These are phyloP conservation scores for Halenospora varia DNA, from an alignment of 495 filamentous ascomycete genomes.

Conservation along the genomic window DNA sequence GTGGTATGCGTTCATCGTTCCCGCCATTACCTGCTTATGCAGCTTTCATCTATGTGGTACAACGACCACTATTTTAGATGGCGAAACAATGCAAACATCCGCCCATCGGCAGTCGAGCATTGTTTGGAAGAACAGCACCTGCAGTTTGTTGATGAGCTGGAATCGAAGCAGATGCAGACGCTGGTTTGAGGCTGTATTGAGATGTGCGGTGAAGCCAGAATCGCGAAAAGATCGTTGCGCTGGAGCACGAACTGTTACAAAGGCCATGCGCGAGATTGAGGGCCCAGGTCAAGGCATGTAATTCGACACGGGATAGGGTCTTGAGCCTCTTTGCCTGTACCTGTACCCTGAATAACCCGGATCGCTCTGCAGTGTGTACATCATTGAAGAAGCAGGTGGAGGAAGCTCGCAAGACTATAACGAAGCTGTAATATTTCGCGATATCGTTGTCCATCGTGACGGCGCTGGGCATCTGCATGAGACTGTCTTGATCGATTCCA, in stretches of 20 bases:
- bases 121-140: no score
- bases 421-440: no score
- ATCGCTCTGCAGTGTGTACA: no score
- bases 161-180: neutral
- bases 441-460: no score
- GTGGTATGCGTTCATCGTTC: neutral
- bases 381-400: no score
- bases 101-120: no score
- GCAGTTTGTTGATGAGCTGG: neutral
- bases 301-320: neutral
- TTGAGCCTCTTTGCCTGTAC: neutral
- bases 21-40: neutral
- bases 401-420: no score
- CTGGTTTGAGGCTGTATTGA: neutral
- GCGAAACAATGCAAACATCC: neutral
- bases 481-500: no score
- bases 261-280: neutral
- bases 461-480: no score
- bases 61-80: neutral
- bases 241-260: neutral
- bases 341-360: neutral
- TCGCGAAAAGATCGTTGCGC: neutral
- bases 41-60: neutral
- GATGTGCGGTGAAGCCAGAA: neutral
- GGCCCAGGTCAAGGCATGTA: neutral